phyloP scores from a whole-genome alignment of 148 eudicot species.

The Tetragonia tetragonoides region DNA sequence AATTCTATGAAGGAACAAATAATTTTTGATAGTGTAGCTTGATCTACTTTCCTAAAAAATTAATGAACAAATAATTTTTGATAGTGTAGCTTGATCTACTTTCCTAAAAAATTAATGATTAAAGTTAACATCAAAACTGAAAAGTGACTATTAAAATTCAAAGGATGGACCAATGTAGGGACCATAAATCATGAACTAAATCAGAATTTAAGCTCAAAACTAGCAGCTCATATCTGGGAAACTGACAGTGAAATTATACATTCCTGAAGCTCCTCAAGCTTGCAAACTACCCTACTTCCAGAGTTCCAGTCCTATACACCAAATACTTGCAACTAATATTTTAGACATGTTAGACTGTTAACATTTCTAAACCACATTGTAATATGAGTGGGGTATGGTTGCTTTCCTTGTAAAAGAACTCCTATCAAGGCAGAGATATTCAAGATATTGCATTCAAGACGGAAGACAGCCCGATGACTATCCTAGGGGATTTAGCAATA shows the following conservation, averaged over 20 bases:
- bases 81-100: too few relatives aligned
- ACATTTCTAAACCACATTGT: not conserved
- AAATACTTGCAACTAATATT: not conserved
- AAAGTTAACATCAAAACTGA: too few relatives aligned
- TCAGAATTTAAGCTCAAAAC: too few relatives aligned
- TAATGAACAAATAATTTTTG: too few relatives aligned
- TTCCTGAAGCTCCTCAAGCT: not conserved
- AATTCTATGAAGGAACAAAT: too few relatives aligned
- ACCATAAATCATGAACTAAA: too few relatives aligned
- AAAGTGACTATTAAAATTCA: too few relatives aligned
- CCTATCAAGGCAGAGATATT: not conserved
- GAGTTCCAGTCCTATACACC: not conserved
- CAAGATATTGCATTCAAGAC: not conserved
- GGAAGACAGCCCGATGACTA: not conserved
- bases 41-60: too few relatives aligned
- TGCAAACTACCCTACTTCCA: not conserved
- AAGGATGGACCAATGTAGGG: too few relatives aligned
- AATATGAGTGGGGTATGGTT: not conserved
- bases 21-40: too few relatives aligned
- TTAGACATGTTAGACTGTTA: not conserved
- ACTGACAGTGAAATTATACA: not conserved
- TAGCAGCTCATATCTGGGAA: not conserved
- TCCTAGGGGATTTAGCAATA: not conserved
- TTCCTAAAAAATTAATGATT: too few relatives aligned
- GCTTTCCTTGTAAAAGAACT: not conserved